Base-by-base conservation (phyloP, 169 alveolate species). In the Cardiosporidium cionae region DNA sequence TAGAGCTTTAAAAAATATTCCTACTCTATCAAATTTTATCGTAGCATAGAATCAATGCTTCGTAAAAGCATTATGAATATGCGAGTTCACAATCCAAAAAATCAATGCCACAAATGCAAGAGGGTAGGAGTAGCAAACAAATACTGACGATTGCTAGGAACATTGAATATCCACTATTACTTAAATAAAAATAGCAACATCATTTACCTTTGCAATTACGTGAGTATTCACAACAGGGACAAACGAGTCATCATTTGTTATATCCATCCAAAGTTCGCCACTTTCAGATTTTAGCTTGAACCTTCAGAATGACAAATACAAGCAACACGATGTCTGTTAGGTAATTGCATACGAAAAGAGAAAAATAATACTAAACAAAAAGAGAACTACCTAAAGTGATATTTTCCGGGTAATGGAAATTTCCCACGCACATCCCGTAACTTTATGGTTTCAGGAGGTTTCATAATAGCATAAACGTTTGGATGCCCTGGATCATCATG, bases 391-490 rank as follows among this genome's bases (percentile, higher is more conserved):
- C 72, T 29, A 65, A 84, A 84, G 69, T 81, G 85, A 65, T 84
- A 84, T n/a, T 58, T 58, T 0, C 90, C 90, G 25, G 84, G 87
- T 3, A 84, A 71, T 6, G 90, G 90, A 52, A 84, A 84, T 64
- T 62, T 37, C 33, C 77, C 81, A 63, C 72, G 71, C 32, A 84
- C 74, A 58, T 84, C 90, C 22, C 68, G 33, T 27, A 84, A 62
- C 68, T 63, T 70, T 6, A 84, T 67, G 25, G 80, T 83, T 31
- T 68, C 78, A 29, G 68, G 32, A 53, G 62, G 53, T 68, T 84
- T 84, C 33, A 63, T 62, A 36, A 84, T 78, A 22, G 78, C 74
- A 63, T 81, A 84, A 4, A 80, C 84, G 70, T 84, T 84, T 71
- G 80, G 74, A 44, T 76, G 65, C 9, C 74, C 82, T 32, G 64